Evolutionary conservation across 345 rosid species (phyloP), one percentile per base, ranked within the genome.

Genomic region (Hypericum perforatum): DNA sequence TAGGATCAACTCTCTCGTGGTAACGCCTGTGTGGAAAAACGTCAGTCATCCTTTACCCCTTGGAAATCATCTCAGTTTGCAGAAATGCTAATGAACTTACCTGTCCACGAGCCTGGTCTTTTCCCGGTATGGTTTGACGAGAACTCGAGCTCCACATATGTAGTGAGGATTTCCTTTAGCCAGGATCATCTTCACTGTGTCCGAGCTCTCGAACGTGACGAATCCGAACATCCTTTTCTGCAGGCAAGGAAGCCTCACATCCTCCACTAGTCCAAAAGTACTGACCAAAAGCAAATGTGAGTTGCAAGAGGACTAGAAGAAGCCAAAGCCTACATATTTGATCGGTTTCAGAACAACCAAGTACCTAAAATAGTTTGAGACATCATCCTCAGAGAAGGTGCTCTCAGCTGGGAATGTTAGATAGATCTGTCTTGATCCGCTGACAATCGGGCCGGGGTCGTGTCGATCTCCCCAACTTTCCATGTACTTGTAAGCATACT

Each of bases 171-270:
- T 80, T 39, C 86, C 84, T 65, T 78, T 80, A 0, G 78, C 76
- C 64, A 80, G 63, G 43, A 83, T 74, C 52, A 60, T 64, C 55
- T 78, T 73, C 58, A 76, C 86, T 0, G 90, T 80, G 11, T 78
- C 82, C 36, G 84, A 60, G 47, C 66, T 58, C 54, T 53, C 80
- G 59, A 83, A 83, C 9, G 86, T 77, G 45, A 83, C 90, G 9
- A 83, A 83, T 1, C 90, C 90, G 32, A 80, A 83, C 90, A 80
- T 83, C 48, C 90, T 63, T 49, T 76, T 75, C 67, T 80, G 75
- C 37, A 80, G 86, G 72, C 82, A 83, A 6, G 90, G 90, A 56
- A 80, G 78, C 57, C 90, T 74, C 2, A 83, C 90, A 69, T 80
- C 90, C 58, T 76, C 82, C 58, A 82, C 90, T 0, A 63, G 74